Evolutionary conservation across 345 rosid genomes (phyloP).

Genomic region (Barbarea vulgaris): DNA sequence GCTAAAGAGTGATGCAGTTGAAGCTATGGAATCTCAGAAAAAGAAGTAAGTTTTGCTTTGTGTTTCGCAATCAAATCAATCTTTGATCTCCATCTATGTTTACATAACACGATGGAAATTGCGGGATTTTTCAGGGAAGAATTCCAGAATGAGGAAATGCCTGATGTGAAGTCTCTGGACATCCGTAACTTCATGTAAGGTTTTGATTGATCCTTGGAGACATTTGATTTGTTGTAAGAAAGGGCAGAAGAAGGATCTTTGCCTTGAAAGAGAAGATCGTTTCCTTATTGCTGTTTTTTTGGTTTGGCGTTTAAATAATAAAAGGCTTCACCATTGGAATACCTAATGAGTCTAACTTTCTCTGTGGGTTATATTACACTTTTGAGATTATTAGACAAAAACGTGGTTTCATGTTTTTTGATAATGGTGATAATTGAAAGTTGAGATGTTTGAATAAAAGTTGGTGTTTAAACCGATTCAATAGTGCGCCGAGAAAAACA

Average conservation of each 20-base stretch:
- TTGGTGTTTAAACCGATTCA: background rate
- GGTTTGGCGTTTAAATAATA: constrained; percentile 28
- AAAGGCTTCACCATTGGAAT: constrained; percentile 27
- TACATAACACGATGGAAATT: background rate
- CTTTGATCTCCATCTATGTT: background rate
- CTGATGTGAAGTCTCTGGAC: constrained; percentile 86
- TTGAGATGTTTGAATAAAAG: background rate
- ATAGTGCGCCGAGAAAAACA: background rate
- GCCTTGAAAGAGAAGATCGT: constrained; percentile 12
- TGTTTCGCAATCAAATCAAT: background rate
- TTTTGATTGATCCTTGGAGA: constrained; percentile 20
- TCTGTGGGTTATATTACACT: constrained; percentile 21
- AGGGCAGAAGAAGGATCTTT: constrained; percentile 20
- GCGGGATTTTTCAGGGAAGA: constrained; percentile 70
- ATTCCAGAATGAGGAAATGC: constrained; percentile 80
- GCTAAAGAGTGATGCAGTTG: constrained; percentile 84
- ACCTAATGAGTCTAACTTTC: constrained; percentile 14
- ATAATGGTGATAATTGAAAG: constrained; percentile 27
- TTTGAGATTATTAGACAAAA: constrained; percentile 8
- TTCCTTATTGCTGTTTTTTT: constrained; percentile 23
- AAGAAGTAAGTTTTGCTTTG: constrained; percentile 56
- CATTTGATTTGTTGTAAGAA: constrained; percentile 40
- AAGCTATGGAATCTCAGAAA: constrained; percentile 94
- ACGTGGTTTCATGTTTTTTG: constrained; percentile 25
- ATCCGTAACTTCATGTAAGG: constrained; percentile 80